Evolutionary conservation across 495 filamentous ascomycete species (phyloP).

Genomic region (Rhypophila decipiens): DNA sequence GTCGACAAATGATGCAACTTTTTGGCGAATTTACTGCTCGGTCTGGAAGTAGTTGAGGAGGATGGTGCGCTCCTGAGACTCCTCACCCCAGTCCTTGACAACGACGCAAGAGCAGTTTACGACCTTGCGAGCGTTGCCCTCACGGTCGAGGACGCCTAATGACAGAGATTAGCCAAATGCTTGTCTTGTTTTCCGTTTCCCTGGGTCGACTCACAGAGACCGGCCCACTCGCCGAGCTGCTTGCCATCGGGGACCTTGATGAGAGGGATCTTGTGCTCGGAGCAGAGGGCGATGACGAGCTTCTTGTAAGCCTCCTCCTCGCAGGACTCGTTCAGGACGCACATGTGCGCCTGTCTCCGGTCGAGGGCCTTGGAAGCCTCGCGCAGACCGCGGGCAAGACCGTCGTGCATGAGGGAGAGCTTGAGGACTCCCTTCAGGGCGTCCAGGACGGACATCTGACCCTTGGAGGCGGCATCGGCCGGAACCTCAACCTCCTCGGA

Average conservation of each 20-base stretch:
- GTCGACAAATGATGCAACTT: too few species aligned
- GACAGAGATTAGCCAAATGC: too few species aligned
- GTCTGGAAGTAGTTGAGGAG: conserved; percentile 99
- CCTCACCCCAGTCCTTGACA: conserved; percentile 98
- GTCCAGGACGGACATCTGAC: conserved; percentile 96
- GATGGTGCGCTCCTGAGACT: conserved; percentile 94
- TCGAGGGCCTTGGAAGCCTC: conserved; percentile 98
- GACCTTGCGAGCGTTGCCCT: conserved; percentile 98
- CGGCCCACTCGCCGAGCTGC: conserved; percentile 98
- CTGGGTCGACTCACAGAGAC: conserved; percentile 73
- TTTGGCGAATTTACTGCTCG: conserved; percentile 54
- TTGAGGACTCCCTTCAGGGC: conserved; percentile 97
- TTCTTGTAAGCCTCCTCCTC: conserved; percentile 99
- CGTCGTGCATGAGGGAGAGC: conserved; percentile 98
- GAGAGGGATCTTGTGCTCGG: conserved; percentile 97
- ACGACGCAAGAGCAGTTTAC: conserved; percentile 99
- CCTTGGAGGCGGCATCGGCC: conserved; percentile 71
- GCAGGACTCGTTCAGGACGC: conserved; percentile 96
- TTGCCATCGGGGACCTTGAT: conserved; percentile 99
- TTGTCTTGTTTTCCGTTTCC: too few species aligned
- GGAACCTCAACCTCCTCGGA: conserved; percentile 88
- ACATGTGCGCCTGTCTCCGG: conserved; percentile 97
- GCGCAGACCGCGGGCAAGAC: conserved; percentile 93
- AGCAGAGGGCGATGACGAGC: conserved; percentile 94
- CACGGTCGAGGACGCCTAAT: conserved; percentile 91